These are phyloP conservation scores for Trichophyton verrucosum DNA, from an alignment of 2,329 filamentous ascomycete species.

Conservation along the genomic window DNA sequence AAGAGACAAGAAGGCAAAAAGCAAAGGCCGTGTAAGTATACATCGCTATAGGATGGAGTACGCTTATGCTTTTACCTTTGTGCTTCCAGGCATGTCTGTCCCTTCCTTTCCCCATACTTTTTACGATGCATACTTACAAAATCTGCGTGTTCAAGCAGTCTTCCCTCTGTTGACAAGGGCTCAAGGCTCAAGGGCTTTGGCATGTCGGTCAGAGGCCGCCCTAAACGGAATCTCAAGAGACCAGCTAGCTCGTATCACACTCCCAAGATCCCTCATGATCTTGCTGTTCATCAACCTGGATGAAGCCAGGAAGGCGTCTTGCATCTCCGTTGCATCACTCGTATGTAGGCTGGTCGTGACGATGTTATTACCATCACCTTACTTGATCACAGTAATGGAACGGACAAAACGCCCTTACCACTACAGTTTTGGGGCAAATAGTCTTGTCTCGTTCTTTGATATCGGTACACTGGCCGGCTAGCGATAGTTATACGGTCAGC, in stretches of 20 bases:
- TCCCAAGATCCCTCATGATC: conserved; percentile 1
- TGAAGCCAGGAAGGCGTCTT: not conserved
- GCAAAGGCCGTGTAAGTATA: not conserved
- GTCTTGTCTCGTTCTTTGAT: not conserved
- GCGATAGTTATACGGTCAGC: not conserved
- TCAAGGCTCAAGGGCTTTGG: not conserved
- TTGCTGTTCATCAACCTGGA: not conserved
- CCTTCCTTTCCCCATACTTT: not conserved
- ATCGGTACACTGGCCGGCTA: not conserved
- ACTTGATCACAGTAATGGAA: not conserved
- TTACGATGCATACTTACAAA: not conserved
- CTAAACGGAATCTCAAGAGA: not conserved
- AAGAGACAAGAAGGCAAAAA: not conserved
- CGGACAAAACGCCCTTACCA: not conserved
- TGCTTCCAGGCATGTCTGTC: not conserved
- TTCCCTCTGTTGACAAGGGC: not conserved
- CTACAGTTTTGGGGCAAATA: not conserved
- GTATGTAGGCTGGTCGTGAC: not conserved
- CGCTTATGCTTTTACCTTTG: not conserved
- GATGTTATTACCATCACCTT: not conserved
- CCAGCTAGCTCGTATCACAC: not conserved
- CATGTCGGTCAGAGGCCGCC: conserved; percentile 3
- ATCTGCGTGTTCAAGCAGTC: not conserved
- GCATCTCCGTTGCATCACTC: not conserved
- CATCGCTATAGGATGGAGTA: not conserved